Conservation (phyloP, 1,284 basidiomycete genomes). For the Taiwanofungus camphoratus region DNA sequence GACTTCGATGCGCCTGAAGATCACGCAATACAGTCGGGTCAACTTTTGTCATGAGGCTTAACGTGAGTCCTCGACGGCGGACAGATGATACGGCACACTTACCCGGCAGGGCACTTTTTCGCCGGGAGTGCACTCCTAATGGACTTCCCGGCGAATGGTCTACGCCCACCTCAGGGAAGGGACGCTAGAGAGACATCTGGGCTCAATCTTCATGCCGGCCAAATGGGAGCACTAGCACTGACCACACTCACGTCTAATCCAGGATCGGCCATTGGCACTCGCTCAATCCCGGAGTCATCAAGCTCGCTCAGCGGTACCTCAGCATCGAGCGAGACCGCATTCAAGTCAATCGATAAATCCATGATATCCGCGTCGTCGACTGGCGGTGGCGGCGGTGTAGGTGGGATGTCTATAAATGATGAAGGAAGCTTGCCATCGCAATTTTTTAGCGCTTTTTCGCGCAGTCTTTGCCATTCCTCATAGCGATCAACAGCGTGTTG, state of each 20-base stretch:
- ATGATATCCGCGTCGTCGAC: conserved; percentile 80
- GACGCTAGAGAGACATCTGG: conserved; percentile 36
- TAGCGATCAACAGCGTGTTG: conserved; percentile 77
- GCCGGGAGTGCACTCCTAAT: conserved; percentile 70
- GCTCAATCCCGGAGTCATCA: conserved; percentile 79
- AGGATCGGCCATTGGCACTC: conserved; percentile 86
- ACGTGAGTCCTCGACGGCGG: conserved; percentile 15
- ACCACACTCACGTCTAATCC: conserved; percentile 69
- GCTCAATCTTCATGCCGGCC: conserved; percentile 18
- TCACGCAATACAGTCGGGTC: conserved; percentile 86
- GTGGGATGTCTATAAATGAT: conserved; percentile 60
- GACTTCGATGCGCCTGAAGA: conserved; percentile 79
- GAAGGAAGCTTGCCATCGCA: conserved; percentile 59
- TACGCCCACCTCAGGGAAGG: conserved; percentile 53
- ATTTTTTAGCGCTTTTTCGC: conserved; percentile 69
- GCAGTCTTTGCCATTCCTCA: conserved; percentile 79
- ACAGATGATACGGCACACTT: conserved; percentile 22
- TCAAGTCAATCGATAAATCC: conserved; percentile 84
- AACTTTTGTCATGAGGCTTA: conserved; percentile 40
- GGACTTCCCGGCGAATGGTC: conserved; percentile 48
- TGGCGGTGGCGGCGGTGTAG: conserved; percentile 72
- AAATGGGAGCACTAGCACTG: conserved; percentile 15
- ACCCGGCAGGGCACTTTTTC: conserved; percentile 86
- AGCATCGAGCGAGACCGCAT: conserved; percentile 78
- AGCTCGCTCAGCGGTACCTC: conserved; percentile 60